Conservation (phyloP, 305 asterid species). For the Fraxinus xanthoxyloides region DNA sequence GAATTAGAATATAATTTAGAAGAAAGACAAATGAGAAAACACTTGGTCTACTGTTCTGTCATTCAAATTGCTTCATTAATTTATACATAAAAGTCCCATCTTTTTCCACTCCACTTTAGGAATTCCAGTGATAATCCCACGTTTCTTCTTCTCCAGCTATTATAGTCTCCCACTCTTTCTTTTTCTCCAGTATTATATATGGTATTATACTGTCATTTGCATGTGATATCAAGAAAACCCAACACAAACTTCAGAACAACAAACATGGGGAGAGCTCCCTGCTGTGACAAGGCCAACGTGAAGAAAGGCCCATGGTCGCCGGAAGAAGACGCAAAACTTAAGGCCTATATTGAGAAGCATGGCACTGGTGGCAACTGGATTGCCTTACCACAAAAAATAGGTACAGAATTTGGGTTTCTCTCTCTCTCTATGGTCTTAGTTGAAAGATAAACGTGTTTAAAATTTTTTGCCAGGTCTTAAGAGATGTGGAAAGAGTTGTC, state of each 20-base stretch:
- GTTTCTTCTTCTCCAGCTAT: slow-evolving; percentile 53
- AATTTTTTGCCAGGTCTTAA: slow-evolving; percentile 45
- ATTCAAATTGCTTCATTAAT: slow-evolving; percentile 38
- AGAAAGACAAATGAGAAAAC: slow-evolving; percentile 57
- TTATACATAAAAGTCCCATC: slow-evolving; percentile 27
- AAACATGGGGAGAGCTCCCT: slow-evolving; percentile 81
- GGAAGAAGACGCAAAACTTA: slow-evolving; percentile 70
- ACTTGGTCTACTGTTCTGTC: slow-evolving; percentile 32
- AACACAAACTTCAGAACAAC: neutral
- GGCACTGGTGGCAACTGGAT: slow-evolving; percentile 87
- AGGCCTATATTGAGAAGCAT: slow-evolving; percentile 52
- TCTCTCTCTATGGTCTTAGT: neutral
- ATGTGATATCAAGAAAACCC: neutral
- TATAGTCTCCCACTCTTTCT: slow-evolving; percentile 28
- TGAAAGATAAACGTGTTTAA: neutral
- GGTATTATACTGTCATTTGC: neutral
- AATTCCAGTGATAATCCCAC: slow-evolving; percentile 21
- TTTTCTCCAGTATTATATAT: neutral
- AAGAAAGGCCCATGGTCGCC: slow-evolving; percentile 85
- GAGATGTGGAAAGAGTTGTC: slow-evolving; percentile 88
- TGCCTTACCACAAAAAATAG: slow-evolving; percentile 67
- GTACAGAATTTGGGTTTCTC: slow-evolving; percentile 22
- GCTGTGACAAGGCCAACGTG: slow-evolving; percentile 78
- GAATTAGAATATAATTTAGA: slow-evolving; percentile 23
- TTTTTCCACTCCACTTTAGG: slow-evolving; percentile 44